Evolutionary conservation across 2,329 filamentous ascomycete genomes (phyloP), one percentile per base, ranked within the genome.

Genomic region (Paracorniculantispora psalliotae): DNA sequence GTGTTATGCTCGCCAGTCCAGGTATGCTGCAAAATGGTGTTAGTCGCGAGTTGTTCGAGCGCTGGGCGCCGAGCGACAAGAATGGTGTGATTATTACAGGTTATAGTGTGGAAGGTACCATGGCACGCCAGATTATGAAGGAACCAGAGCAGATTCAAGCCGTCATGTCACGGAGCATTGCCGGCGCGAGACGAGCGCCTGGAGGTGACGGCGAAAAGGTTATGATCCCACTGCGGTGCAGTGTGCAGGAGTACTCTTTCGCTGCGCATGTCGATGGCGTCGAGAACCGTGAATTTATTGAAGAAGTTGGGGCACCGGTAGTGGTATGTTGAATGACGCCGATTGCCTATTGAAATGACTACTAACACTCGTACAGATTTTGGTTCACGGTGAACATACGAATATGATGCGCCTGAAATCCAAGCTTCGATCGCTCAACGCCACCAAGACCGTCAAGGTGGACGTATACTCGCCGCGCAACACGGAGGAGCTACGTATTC

Each of bases 61-160:
- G 93, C 67, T 99, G 94, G 94, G 93, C 93, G 1, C 94, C 94
- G 0, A 96, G 91, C 73, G 89, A 94, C 63, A 92, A 94, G 72
- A 99, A 99, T 69, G 94, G 93, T n/a, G 91, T 99, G 46, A 90
- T 99, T 66, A 96, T 99, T 73, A 99, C 94, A 0, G 94, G 94
- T 70, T 99, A 99, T 76, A 97, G 92, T 62, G 93, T 99, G 8
- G 94, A 99, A 74, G 94, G 94, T 6, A 99, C 94, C 0, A 97
- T 99, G 93, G 94, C 92, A 3, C 93, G 96, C 73, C 87, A 94
- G 67, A 90, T 99, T 63, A 88, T 97, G 76, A 91, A 93, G 65
- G 94, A 97, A 70, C 94, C 94, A 0, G 92, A 97, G 62, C 88
- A 92, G 67, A 97, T 99, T 60, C 92, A 92, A 61, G 93, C 93